Percentiles rank a stretch among this genome's conserved stretches.
phyloP scores from a whole-genome alignment of 176 grass and related monocot species.

The Zoysia pacifica region DNA sequence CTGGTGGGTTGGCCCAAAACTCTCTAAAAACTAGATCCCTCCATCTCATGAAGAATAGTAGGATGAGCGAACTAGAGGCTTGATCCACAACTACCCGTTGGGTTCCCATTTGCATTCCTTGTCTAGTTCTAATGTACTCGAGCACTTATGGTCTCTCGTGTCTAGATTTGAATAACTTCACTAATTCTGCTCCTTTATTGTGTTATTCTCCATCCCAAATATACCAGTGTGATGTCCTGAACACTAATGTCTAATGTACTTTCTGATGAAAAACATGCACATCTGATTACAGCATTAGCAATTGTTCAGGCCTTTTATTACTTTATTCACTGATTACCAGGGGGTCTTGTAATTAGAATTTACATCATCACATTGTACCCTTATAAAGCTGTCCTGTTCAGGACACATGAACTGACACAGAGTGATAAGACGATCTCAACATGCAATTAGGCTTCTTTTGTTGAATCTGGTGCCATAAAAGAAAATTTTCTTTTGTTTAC shows the following conservation, averaged over 20 bases:
- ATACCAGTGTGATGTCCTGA: slow-evolving; percentile 4
- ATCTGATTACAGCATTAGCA: background rate
- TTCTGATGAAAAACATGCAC: background rate
- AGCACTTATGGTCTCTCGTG: background rate
- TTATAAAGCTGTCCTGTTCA: background rate
- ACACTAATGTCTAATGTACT: background rate
- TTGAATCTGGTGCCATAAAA: background rate
- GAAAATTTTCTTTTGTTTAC: slow-evolving; percentile 6
- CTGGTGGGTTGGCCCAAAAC: too few relatives aligned
- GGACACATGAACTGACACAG: background rate
- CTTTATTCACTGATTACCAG: background rate
- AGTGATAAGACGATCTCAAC: background rate
- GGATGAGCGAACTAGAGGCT: too few relatives aligned
- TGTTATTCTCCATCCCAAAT: background rate
- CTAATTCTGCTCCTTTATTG: background rate
- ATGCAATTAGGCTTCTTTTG: background rate
- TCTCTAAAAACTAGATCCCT: too few relatives aligned
- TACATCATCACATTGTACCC: background rate
- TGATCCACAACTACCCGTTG: too few relatives aligned
- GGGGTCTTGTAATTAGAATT: background rate
- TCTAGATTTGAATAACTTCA: background rate
- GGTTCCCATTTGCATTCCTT: too few relatives aligned
- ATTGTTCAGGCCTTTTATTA: background rate
- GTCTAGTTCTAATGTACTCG: background rate
- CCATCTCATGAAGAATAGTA: too few relatives aligned